Conservation (phyloP, 805 yeast genomes). For the Kluyveromyces aestuarii region DNA sequence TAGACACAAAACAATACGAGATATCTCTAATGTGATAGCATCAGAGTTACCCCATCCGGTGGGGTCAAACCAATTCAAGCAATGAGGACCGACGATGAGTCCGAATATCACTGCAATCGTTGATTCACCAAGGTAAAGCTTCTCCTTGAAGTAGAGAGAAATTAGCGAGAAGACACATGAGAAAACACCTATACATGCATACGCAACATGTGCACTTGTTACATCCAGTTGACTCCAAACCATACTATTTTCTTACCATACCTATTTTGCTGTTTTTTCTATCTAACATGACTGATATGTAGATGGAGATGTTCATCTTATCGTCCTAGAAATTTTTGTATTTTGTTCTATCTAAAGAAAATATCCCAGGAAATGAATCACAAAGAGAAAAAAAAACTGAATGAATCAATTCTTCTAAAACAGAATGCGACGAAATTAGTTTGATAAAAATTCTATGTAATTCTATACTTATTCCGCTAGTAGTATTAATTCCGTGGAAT, state of each 20-base stretch:
- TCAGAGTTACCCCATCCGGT: slow-evolving; percentile 80
- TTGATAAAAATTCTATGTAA: no score
- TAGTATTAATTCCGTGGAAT: no score
- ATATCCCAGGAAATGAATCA: no score
- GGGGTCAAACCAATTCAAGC: slow-evolving; percentile 77
- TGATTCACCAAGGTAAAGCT: slow-evolving; percentile 83
- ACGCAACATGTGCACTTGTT: slow-evolving; percentile 72
- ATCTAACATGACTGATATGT: background rate
- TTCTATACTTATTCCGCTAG: no score
- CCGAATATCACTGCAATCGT: slow-evolving; percentile 83
- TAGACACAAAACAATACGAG: slow-evolving; percentile 72
- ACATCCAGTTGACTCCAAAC: slow-evolving; percentile 32
- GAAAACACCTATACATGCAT: slow-evolving; percentile 80
- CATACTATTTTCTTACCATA: background rate
- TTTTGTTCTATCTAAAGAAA: no score
- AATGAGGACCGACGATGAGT: slow-evolving; percentile 80
- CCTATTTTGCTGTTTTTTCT: background rate
- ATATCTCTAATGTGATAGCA: slow-evolving; percentile 70
- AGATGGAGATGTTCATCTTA: no score
- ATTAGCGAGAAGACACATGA: slow-evolving; percentile 71
- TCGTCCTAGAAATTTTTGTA: no score
- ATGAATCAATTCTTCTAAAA: no score
- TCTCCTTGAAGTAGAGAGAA: slow-evolving; percentile 75
- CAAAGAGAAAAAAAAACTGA: no score
- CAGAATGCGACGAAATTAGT: no score